Evolutionary conservation across 2,329 filamentous ascomycete species (phyloP), one percentile per base, ranked within the genome.

Genomic region (Colletotrichum sp.): DNA sequence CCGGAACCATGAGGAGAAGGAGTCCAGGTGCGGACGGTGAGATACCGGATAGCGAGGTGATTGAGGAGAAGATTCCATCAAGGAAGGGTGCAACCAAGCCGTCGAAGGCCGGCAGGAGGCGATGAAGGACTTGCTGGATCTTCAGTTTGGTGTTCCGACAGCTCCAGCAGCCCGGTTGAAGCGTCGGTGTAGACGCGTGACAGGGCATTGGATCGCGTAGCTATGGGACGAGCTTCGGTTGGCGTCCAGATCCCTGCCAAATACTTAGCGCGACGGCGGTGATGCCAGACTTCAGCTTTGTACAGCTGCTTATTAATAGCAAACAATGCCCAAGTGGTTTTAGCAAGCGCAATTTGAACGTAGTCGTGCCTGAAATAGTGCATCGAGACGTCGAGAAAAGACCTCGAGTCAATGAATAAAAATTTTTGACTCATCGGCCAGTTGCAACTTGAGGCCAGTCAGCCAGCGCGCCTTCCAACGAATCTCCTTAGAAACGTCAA

Each of bases 1-100:
- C 92, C 2, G 96, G 96, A 13, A 98, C 97, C 63, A 96, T 98
- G 90, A 91, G 96, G 78, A 91, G 96, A 75, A 94, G 96, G 82
- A 98, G 95, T 82, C 93, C 95, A 13, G 95, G 94, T 2, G 93
- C 91, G 65, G 89, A 93, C 79, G 92, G 93, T 76, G 93, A 92
- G 75, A 78, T 83, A 67, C 84, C 85, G 78, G 92, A 93, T 80
- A 91, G 91, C 36, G 90, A 92, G 73, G 88, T 88, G 30, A 86
- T 83, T 4, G 86, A 83, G 32, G 87, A 87, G 77, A 87, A 81
- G 81, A 80, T 74, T 58, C 79, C 80, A 65, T 81, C 74, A 89
- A 86, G 83, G 91, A 87, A 81, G 86, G 76, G 76, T 15, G 64
- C 71, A 26, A 68, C 66, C 16, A 71, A 69, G 26, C 16, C 66